Conservation (phyloP, 2,329 filamentous ascomycete species). For the Colletotrichum noveboracense region DNA sequence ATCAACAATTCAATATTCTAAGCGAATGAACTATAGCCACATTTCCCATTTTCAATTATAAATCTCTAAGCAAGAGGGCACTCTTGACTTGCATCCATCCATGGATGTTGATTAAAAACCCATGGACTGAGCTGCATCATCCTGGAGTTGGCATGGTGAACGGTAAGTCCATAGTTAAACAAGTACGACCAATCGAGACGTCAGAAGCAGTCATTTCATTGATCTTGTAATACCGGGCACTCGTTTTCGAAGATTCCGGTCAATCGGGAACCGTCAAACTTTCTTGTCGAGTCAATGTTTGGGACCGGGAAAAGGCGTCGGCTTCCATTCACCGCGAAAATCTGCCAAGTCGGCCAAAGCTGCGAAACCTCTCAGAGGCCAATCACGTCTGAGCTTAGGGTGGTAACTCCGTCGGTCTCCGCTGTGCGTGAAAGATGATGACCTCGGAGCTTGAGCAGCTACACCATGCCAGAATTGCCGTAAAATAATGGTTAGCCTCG, state of each 20-base stretch:
- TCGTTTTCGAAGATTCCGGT: background rate
- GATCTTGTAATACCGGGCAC: background rate
- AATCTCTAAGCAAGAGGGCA: background rate
- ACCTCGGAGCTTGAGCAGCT: background rate
- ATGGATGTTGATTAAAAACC: background rate
- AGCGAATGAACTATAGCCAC: too few species aligned
- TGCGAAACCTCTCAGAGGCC: background rate
- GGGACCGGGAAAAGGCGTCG: background rate
- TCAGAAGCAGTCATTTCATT: background rate
- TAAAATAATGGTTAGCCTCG: background rate
- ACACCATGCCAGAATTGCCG: background rate
- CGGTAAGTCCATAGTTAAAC: background rate
- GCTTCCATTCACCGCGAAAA: background rate
- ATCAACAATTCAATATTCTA: background rate
- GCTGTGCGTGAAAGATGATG: background rate
- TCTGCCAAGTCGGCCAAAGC: background rate
- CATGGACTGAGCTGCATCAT: background rate
- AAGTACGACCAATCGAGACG: background rate
- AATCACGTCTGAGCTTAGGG: background rate
- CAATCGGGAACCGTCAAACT: background rate
- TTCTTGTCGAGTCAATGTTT: background rate
- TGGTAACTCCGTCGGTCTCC: background rate
- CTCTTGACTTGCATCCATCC: background rate
- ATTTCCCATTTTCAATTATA: background rate
- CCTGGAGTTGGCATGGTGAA: background rate